Conservation (phyloP, 2,329 filamentous ascomycete genomes). For the Arthrinium puccinioides region DNA sequence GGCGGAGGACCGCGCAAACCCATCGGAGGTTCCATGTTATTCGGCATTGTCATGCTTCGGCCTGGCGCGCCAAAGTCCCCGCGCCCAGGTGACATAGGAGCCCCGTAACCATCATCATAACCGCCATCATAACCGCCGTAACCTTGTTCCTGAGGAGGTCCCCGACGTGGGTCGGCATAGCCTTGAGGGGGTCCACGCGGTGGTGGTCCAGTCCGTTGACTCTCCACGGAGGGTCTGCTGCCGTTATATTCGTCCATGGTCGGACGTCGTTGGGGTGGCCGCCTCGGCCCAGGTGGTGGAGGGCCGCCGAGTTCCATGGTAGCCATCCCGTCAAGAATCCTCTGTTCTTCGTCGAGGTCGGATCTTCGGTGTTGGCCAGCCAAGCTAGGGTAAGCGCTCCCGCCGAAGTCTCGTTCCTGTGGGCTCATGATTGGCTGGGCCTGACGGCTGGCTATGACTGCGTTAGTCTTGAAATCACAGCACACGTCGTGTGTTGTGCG, state of each 20-base stretch:
- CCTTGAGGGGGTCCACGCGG: conserved; percentile 28
- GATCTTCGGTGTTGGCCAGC: conserved; percentile 31
- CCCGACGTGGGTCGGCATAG: conserved; percentile 28
- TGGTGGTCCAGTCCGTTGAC: conserved; percentile 21
- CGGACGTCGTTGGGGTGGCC: conserved; percentile 23
- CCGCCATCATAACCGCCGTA: conserved; percentile 31
- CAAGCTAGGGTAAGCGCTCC: conserved; percentile 32
- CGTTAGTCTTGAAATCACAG: background rate
- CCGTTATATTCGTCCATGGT: conserved; percentile 26
- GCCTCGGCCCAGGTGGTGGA: conserved; percentile 14
- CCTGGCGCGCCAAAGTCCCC: conserved; percentile 42
- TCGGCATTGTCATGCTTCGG: conserved; percentile 57
- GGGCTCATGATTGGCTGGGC: conserved; percentile 15
- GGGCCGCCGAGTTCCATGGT: conserved; percentile 30
- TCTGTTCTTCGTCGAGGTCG: conserved; percentile 31
- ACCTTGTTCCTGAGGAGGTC: conserved; percentile 21
- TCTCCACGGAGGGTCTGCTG: conserved; percentile 24
- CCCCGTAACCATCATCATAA: conserved; percentile 18
- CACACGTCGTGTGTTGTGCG: conserved; percentile 10
- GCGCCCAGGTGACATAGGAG: conserved; percentile 25
- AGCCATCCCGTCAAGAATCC: conserved; percentile 33
- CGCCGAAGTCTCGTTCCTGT: conserved; percentile 27
- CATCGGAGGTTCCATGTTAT: conserved; percentile 32
- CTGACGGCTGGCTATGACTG: conserved; percentile 11
- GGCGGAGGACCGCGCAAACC: conserved; percentile 28